Percentiles rank a stretch among this genome's conserved stretches.
Evolutionary conservation across 306 rosid genomes (phyloP).

Genomic region (Malus fusca): DNA sequence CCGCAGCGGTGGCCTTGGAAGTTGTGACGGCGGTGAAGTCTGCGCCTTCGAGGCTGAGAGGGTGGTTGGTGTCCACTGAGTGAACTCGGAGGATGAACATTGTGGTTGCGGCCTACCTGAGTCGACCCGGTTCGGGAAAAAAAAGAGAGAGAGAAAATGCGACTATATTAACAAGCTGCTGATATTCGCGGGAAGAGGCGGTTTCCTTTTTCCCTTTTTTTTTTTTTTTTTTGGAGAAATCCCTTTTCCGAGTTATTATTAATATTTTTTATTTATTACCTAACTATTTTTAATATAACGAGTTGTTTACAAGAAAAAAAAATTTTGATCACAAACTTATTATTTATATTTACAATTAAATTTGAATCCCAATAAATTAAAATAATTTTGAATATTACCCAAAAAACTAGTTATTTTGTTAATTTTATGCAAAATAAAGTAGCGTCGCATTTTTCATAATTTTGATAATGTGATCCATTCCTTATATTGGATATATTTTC

Average conservation of each 20-base stretch:
- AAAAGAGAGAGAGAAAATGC: neutral
- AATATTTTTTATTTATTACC: no score
- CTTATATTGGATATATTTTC: no score
- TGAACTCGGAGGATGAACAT: conserved; percentile 89
- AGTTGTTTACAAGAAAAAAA: no score
- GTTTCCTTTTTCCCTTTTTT: neutral
- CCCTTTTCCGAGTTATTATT: neutral
- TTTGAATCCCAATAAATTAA: no score
- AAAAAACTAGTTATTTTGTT: no score
- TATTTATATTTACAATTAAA: no score
- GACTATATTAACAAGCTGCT: neutral
- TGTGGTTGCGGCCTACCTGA: neutral
- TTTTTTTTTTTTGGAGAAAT: neutral
- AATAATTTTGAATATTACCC: no score
- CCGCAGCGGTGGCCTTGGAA: conserved; percentile 3
- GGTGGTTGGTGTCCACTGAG: conserved; percentile 66
- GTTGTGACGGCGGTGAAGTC: conserved; percentile 24
- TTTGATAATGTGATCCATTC: no score
- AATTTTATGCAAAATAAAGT: neutral
- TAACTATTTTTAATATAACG: no score
- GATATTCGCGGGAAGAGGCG: neutral
- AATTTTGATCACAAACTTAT: no score
- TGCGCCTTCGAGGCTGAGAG: conserved; percentile 29
- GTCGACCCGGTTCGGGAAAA: conserved; percentile 1
- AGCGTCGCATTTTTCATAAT: no score